Conservation (phyloP, 352 stramenopile species). For the Pythium aquatile region DNA sequence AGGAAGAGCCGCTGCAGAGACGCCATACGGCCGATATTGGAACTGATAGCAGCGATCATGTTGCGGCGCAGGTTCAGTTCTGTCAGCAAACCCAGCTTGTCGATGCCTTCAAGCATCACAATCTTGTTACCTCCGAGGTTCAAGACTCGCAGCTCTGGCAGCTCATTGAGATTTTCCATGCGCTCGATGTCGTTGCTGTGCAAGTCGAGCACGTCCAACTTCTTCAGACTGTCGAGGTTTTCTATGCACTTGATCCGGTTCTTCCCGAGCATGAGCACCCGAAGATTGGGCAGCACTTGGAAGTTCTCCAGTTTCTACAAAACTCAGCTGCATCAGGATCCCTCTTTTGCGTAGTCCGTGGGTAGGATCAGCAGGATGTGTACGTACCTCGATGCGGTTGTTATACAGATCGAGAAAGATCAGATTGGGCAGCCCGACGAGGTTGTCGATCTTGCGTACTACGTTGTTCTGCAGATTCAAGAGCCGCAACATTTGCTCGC, state of each 20-base stretch:
- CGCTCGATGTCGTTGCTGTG: constrained; percentile 90
- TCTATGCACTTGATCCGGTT: constrained; percentile 82
- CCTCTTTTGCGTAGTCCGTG: no score
- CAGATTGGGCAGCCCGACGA: constrained; percentile 82
- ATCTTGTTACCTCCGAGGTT: constrained; percentile 90
- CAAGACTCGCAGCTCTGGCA: constrained; percentile 87
- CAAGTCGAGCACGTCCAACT: constrained; percentile 92
- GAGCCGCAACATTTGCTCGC: constrained; percentile 85
- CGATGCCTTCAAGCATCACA: constrained; percentile 70
- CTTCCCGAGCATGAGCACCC: constrained; percentile 92
- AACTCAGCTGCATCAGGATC: not conserved
- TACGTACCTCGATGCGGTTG: constrained; percentile 80
- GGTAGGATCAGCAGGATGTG: not conserved
- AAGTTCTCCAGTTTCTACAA: constrained; percentile 76
- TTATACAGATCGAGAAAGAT: constrained; percentile 94
- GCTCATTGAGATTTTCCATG: constrained; percentile 85
- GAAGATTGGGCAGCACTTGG: constrained; percentile 73
- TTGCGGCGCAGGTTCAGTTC: constrained; percentile 91
- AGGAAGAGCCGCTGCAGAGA: constrained; percentile 88
- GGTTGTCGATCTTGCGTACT: constrained; percentile 83
- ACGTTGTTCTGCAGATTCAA: constrained; percentile 93
- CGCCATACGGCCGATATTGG: constrained; percentile 57
- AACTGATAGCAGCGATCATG: constrained; percentile 51
- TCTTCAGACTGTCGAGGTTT: constrained; percentile 80
- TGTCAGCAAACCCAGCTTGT: constrained; percentile 76